A percentile compares a stretch with the other conserved stretches of the same genome.
Conservation (phyloP, 495 filamentous ascomycete species). For the Penicillium egyptiacum region DNA sequence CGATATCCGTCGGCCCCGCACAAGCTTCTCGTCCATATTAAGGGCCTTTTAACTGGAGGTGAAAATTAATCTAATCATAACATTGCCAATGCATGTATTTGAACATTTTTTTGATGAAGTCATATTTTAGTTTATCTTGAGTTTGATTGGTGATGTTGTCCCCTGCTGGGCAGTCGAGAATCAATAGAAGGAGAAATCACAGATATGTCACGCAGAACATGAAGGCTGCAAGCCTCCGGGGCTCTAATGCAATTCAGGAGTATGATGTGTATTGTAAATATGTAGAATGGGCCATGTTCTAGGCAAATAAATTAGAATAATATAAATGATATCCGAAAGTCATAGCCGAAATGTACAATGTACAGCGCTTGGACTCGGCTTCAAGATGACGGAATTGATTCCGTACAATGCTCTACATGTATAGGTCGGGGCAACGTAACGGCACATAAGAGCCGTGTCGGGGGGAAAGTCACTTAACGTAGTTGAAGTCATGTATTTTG, state of each 20-base stretch:
- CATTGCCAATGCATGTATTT: neutral
- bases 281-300: neutral
- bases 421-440: neutral
- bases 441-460: neutral
- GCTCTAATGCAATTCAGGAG: neutral
- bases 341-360: slow-evolving; percentile 24
- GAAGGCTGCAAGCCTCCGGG: neutral
- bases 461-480: neutral
- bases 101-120: neutral
- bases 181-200: neutral
- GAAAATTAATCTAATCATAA: neutral
- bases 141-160: neutral
- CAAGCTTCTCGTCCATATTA: neutral
- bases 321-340: neutral
- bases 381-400: slow-evolving; percentile 20
- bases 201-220: neutral
- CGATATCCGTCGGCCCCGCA: slow-evolving; percentile 18
- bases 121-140: neutral
- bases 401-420: slow-evolving; percentile 12
- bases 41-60: neutral
- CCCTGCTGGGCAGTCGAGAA: neutral
- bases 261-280: neutral
- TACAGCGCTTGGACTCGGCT: slow-evolving; percentile 24
- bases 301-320: neutral
- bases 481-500: neutral